phyloP scores from a whole-genome alignment of 768 basidiomycete species.

The Fomitopsis pulvina region DNA sequence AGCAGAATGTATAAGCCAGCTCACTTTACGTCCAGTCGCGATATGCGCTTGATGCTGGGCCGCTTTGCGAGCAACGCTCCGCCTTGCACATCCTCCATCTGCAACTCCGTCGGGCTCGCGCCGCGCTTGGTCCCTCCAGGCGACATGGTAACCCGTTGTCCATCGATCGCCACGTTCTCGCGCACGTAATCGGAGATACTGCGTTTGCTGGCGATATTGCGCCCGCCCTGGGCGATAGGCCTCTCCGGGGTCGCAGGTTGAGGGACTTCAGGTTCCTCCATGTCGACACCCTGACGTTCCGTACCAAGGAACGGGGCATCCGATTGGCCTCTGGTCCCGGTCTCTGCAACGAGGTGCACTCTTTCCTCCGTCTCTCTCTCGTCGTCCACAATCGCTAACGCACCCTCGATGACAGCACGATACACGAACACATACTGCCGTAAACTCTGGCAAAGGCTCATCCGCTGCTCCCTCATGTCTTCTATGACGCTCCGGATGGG shows the following conservation, averaged over 20 bases:
- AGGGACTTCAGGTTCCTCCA: background rate
- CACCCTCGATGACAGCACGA: slow-evolving; percentile 76
- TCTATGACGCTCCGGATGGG: slow-evolving; percentile 82
- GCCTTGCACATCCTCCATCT: slow-evolving; percentile 53
- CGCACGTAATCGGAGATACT: slow-evolving; percentile 13
- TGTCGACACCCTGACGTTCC: background rate
- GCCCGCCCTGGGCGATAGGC: slow-evolving; percentile 8
- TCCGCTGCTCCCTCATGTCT: slow-evolving; percentile 93
- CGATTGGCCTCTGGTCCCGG: slow-evolving; percentile 7
- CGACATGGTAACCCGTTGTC: slow-evolving; percentile 1
- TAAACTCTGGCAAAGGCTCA: slow-evolving; percentile 93
- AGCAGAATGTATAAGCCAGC: background rate
- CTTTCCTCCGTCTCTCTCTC: slow-evolving; percentile 37
- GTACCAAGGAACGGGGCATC: slow-evolving; percentile 10
- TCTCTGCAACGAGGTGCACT: slow-evolving; percentile 11
- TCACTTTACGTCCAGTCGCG: slow-evolving; percentile 18
- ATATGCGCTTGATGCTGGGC: slow-evolving; percentile 55
- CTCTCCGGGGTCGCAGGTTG: background rate
- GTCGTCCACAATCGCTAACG: slow-evolving; percentile 71
- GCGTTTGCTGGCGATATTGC: slow-evolving; percentile 6
- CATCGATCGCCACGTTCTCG: slow-evolving; percentile 8
- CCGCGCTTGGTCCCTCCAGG: slow-evolving; percentile 49
- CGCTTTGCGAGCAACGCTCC: slow-evolving; percentile 54
- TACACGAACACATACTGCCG: slow-evolving; percentile 95
- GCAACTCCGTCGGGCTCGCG: slow-evolving; percentile 65